Conservation (phyloP, 805 yeast genomes). For the Hanseniaspora thailandica region DNA sequence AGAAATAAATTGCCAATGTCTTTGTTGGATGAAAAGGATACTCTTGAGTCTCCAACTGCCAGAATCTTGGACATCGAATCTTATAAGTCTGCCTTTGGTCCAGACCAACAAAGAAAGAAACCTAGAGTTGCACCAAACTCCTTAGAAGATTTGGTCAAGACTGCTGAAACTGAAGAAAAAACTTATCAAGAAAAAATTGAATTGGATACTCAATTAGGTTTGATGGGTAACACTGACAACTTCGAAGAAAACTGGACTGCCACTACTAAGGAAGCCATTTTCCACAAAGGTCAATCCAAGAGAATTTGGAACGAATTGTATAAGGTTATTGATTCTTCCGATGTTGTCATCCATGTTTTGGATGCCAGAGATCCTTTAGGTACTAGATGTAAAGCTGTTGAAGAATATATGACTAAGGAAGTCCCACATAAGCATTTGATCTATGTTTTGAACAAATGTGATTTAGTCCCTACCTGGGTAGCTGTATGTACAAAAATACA, state of each 20-base stretch:
- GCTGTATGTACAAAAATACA: slow-evolving; percentile 63
- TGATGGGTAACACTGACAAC: slow-evolving; percentile 55
- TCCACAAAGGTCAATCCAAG: slow-evolving; percentile 93
- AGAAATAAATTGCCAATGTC: slow-evolving; percentile 95
- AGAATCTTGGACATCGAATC: slow-evolving; percentile 83
- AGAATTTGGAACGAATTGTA: slow-evolving; percentile 97
- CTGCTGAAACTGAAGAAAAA: slow-evolving; percentile 45
- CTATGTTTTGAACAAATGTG: slow-evolving; percentile 92
- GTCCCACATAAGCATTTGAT: slow-evolving; percentile 94
- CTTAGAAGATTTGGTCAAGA: slow-evolving; percentile 62
- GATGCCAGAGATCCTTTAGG: slow-evolving; percentile 98
- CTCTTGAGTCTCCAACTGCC: slow-evolving; percentile 62
- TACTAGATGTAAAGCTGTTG: slow-evolving; percentile 86
- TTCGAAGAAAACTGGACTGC: slow-evolving; percentile 70
- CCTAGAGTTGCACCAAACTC: slow-evolving; percentile 69
- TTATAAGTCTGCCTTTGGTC: slow-evolving; percentile 75
- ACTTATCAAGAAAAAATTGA: slow-evolving; percentile 65
- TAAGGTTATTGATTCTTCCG: slow-evolving; percentile 94
- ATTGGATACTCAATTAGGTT: slow-evolving; percentile 60
- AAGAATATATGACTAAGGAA: slow-evolving; percentile 82
- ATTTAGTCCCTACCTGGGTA: slow-evolving; percentile 97
- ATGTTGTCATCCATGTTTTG: slow-evolving; percentile 88
- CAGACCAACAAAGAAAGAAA: slow-evolving; percentile 85
- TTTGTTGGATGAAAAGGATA: slow-evolving; percentile 72
- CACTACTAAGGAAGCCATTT: slow-evolving; percentile 90